Evolutionary conservation across 495 filamentous ascomycete genomes (phyloP).

Genomic region (Parmelia sp.): DNA sequence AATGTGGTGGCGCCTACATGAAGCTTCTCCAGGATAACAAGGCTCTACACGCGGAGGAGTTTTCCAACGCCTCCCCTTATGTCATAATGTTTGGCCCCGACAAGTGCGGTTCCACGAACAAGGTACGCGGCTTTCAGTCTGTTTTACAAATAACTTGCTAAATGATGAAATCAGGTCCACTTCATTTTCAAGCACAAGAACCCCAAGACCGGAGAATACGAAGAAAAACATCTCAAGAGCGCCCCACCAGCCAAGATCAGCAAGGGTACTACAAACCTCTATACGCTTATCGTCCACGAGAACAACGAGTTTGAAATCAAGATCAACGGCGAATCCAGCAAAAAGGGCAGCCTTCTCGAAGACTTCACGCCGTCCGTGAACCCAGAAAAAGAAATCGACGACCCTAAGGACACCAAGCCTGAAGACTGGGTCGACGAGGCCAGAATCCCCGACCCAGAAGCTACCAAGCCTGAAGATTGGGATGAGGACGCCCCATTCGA

Average conservation of each 20-base stretch:
- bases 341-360: slow-evolving; percentile 87
- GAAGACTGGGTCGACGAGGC: slow-evolving; percentile 91
- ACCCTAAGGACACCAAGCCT: slow-evolving; percentile 92
- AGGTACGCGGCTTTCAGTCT: slow-evolving; percentile 44
- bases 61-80: slow-evolving; percentile 94
- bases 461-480: slow-evolving; percentile 97
- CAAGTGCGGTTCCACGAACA: slow-evolving; percentile 99
- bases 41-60: slow-evolving; percentile 93
- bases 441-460: slow-evolving; percentile 84
- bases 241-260: slow-evolving; percentile 78
- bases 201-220: slow-evolving; percentile 98
- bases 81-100: slow-evolving; percentile 99
- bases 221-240: slow-evolving; percentile 95
- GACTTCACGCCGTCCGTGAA: slow-evolving; percentile 92
- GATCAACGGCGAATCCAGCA: slow-evolving; percentile 77
- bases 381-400: slow-evolving; percentile 92
- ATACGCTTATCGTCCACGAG: slow-evolving; percentile 91
- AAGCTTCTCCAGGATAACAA: slow-evolving; percentile 99
- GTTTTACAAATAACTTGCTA: background rate
- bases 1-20: slow-evolving; percentile 98
- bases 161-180: slow-evolving; percentile 60
- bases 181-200: slow-evolving; percentile 99
- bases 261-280: slow-evolving; percentile 79
- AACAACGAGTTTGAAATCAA: slow-evolving; percentile 92
- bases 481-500: slow-evolving; percentile 97